These are phyloP conservation scores for Deinandra increscens DNA, from an alignment of 129 eudicot genomes.

Conservation along the genomic window DNA sequence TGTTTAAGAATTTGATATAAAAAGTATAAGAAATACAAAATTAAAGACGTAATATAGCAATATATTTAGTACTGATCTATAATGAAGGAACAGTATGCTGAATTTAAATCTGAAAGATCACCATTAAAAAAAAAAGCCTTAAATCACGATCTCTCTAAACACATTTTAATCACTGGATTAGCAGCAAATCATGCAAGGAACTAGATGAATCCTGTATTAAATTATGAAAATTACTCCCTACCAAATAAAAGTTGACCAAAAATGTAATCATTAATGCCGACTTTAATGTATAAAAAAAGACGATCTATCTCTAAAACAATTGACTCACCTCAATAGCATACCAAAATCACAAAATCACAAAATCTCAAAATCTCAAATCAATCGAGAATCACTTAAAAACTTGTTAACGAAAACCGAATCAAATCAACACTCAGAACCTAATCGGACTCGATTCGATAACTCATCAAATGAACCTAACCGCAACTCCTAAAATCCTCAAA, in stretches of 20 bases:
- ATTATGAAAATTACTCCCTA: slow-evolving; percentile 18
- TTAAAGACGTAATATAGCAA: neutral
- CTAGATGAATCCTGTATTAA: slow-evolving; percentile 20
- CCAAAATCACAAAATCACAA: too few species aligned
- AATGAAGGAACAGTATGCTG: slow-evolving; percentile 20
- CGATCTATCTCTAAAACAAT: slow-evolving; percentile 18
- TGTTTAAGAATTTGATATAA: neutral
- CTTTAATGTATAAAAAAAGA: slow-evolving; percentile 16
- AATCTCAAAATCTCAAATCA: too few species aligned
- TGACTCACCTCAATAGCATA: neutral
- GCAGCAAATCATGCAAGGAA: slow-evolving; percentile 13
- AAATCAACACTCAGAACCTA: slow-evolving; percentile 17
- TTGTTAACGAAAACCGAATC: slow-evolving; percentile 10
- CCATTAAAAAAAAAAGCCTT: slow-evolving; percentile 7
- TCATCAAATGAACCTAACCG: neutral
- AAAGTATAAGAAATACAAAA: too few species aligned
- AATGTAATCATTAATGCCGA: slow-evolving; percentile 21
- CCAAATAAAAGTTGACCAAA: slow-evolving; percentile 31
- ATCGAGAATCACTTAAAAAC: neutral
- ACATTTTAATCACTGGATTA: slow-evolving; percentile 25
- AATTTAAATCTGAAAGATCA: slow-evolving; percentile 25
- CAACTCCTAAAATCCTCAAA: slow-evolving; percentile 1
- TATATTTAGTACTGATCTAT: slow-evolving; percentile 36
- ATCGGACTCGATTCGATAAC: slow-evolving; percentile 6
- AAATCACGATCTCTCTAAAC: slow-evolving; percentile 27